A percentile compares a stretch with the other conserved stretches of the same genome.
These are phyloP conservation scores for Candida palmyrensis DNA, from an alignment of 805 yeast genomes.

Conservation along the genomic window DNA sequence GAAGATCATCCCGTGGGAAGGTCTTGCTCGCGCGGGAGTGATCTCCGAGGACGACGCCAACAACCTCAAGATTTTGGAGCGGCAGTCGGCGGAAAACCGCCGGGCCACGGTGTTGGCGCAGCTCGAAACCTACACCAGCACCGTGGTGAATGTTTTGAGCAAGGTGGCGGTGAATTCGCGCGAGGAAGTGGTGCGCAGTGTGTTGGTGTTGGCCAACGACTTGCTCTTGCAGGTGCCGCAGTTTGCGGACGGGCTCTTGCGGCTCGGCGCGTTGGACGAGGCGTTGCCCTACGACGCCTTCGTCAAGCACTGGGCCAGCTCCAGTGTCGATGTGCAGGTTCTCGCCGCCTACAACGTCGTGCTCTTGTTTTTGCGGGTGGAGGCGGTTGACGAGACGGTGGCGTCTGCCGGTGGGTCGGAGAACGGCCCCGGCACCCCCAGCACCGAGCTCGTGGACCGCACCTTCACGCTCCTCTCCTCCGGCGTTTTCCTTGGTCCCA, in stretches of 20 bases:
- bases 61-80: constrained; percentile 48
- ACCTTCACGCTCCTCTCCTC: constrained; percentile 32
- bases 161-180: constrained; percentile 40
- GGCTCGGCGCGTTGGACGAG: constrained; percentile 35
- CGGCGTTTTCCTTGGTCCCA: constrained; percentile 40
- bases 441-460: constrained; percentile 34
- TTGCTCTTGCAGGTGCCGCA: constrained; percentile 38
- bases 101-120: constrained; percentile 38
- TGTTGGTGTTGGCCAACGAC: constrained; percentile 59
- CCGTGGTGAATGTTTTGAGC: constrained; percentile 50
- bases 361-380: constrained; percentile 34
- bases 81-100: constrained; percentile 39
- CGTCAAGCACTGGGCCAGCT: constrained; percentile 43
- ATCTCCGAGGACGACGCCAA: constrained; percentile 66
- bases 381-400: constrained; percentile 11
- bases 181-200: constrained; percentile 62
- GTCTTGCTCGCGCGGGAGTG: constrained; percentile 69
- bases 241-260: constrained; percentile 36
- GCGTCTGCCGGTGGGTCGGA: no score
- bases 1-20: constrained; percentile 89
- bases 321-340: constrained; percentile 53
- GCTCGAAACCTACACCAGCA: constrained; percentile 47
- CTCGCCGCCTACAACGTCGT: constrained; percentile 53
- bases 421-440: no score
- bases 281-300: constrained; percentile 52